Evolutionary conservation across 805 yeast species (phyloP).

Genomic region (Myxozyma lipomycoides): DNA sequence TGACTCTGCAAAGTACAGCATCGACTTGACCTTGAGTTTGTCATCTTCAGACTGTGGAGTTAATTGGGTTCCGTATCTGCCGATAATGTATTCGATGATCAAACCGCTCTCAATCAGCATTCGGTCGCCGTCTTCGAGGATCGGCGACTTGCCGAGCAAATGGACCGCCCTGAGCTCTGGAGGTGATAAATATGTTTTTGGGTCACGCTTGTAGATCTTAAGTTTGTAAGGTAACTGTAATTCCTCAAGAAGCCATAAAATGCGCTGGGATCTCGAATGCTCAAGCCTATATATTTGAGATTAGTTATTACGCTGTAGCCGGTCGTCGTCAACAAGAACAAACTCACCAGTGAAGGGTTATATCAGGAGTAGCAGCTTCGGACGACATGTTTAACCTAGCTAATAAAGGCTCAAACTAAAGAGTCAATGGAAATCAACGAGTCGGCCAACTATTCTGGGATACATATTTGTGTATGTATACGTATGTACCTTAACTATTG

Average conservation of each 20-base stretch:
- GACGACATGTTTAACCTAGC: background rate
- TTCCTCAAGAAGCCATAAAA: conserved; percentile 63
- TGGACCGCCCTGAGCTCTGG: conserved; percentile 50
- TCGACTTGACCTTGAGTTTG: conserved; percentile 47
- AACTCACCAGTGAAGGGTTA: background rate
- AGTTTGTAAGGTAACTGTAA: conserved; percentile 53
- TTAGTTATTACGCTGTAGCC: background rate
- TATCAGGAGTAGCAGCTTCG: background rate
- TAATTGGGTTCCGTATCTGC: conserved; percentile 44
- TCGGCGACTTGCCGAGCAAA: conserved; percentile 63
- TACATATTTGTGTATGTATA: too few relatives aligned
- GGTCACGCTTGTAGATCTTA: conserved; percentile 50
- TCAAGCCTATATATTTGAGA: conserved; percentile 40
- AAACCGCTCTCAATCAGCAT: conserved; percentile 58
- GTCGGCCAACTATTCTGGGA: too few relatives aligned
- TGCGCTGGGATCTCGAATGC: conserved; percentile 57
- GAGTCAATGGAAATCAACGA: background rate
- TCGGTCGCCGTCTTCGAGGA: conserved; percentile 46
- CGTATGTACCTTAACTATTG: too few relatives aligned
- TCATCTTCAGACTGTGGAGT: conserved; percentile 42
- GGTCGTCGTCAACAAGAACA: background rate
- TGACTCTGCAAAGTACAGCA: conserved; percentile 57
- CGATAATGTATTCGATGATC: conserved; percentile 51
- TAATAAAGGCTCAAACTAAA: background rate
- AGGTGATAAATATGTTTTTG: conserved; percentile 48